Evolutionary conservation across 169 alveolate genomes (phyloP), one percentile per base, ranked within the genome.

Genomic region (Cryptosporidium tyzzeri): DNA sequence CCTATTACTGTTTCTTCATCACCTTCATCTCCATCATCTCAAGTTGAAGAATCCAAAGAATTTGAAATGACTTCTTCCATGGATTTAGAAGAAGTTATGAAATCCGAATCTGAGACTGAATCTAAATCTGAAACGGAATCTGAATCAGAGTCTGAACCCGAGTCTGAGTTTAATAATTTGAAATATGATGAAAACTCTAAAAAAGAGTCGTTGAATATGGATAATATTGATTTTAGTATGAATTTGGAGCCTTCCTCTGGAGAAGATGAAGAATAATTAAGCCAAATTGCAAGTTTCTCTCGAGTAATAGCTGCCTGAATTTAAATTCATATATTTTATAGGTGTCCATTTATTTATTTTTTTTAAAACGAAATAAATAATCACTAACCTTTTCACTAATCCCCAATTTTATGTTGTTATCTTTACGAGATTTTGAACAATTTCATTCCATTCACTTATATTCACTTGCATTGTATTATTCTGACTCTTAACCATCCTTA

Each of bases 161-260:
- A 65, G 12, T 65, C 31, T 31, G 44, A 69, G 31, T 21, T 35
- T 21, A 61, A 69, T 48, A 58, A 70, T 9, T 37, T 37, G 53
- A 39, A 69, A 18, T 7, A 71, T 7, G 70, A 23, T 31, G 69
- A 73, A 33, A 53, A 37, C 31, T 16, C 23, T 16, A 29, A 41
- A 12, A 12, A 45, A 33, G 48, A 53, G 9, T 18, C 12, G n/a
- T 29, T 18, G 16, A 59, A 73, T 16, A 16, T 53, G 62, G 37
- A 73, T 31, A 41, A 53, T 16, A 10, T 73, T 26, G 86, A 73
- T 10, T 35, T 73, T 9, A 37, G 51, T 4, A 73, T 65, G 53
- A 65, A 65, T 65, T 35, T 73, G 70, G 71, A 51, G 53, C 29
- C 86, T 55, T 73, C 86, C 37, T 73, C 86, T n/a, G 68, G 18